A percentile compares a stretch with the other conserved stretches of the same genome.
phyloP scores from a whole-genome alignment of 352 stramenopile genomes.

The Sclerospora graminicola region DNA sequence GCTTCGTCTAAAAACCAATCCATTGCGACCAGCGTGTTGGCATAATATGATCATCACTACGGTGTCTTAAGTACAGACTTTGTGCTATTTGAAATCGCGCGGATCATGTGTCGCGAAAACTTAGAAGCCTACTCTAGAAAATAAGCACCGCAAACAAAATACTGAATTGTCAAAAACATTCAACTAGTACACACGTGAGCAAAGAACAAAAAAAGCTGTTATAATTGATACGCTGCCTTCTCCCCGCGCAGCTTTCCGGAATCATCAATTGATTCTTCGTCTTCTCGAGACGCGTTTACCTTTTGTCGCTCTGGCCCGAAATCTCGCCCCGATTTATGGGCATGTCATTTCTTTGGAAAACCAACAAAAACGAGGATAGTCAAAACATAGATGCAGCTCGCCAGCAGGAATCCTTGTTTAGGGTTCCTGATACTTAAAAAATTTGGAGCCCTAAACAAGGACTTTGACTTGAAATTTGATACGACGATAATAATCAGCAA shows the following conservation, averaged over 20 bases:
- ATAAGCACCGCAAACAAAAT: slow-evolving; percentile 21
- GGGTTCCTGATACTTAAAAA: no score
- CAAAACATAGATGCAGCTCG: no score
- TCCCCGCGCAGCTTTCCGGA: slow-evolving; percentile 15
- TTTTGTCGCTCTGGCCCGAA: slow-evolving; percentile 34
- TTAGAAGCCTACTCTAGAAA: slow-evolving; percentile 54
- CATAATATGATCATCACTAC: slow-evolving; percentile 74
- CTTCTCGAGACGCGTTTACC: slow-evolving; percentile 15
- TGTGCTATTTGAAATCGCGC: slow-evolving; percentile 60
- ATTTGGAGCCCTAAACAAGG: no score
- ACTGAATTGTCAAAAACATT: slow-evolving; percentile 10
- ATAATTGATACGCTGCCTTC: slow-evolving; percentile 16
- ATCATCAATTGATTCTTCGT: slow-evolving; percentile 42
- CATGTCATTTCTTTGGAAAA: slow-evolving; percentile 54
- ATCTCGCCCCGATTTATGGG: slow-evolving; percentile 73
- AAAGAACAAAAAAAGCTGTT: slow-evolving; percentile 1
- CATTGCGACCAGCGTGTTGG: slow-evolving; percentile 53
- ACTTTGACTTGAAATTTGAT: no score
- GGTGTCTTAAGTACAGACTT: slow-evolving; percentile 58
- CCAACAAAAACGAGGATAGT: slow-evolving; percentile 43
- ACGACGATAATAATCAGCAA: no score
- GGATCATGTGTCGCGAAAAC: slow-evolving; percentile 80
- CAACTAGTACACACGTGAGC: slow-evolving; percentile 6
- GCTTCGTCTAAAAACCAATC: slow-evolving; percentile 50
- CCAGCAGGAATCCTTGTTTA: no score